Base-by-base conservation (phyloP, 768 basidiomycete genomes). In the Leccinum aurantiacum region DNA sequence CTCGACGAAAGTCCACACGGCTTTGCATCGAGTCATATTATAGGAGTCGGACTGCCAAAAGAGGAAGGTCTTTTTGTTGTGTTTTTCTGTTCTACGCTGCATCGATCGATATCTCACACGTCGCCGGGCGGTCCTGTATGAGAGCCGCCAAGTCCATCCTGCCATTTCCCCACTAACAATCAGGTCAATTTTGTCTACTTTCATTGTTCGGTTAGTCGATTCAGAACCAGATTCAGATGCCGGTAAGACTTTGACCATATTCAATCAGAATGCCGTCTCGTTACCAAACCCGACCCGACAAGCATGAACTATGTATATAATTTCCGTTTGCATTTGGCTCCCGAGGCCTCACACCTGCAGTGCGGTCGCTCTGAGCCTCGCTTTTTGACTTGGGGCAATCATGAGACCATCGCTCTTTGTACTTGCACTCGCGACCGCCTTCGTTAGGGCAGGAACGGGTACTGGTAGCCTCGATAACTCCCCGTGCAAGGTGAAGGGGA, bases 401-500 rank as follows among this genome's bases (percentile, higher is more conserved):
- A 69, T 69, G 67, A 57, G 57, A 35, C n/a, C 49, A 10, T 47
- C 44, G 0, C 37, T 68, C 19, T 11, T 69, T 15, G 19, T 46
- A 41, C 38, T 71, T 56, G 33, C 60, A 10, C 54, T 68, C n/a
- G 57, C 41, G n/a, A 57, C 41, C 15, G 46, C 58, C 48, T 54
- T 69, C 41, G 69, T 57, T 14, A 25, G 33, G 5, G 65, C 65
- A 41, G 41, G 41, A 9, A n/a, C 41, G 41, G 38, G 1, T 4
- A n/a, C 46, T 5, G 53, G 33, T 25, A 11, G 44, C 15, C 56
- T 60, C 48, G 59, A 60, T 38, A 61, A 63, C 15, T 60, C 27
- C 22, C 57, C 65, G 0, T 54, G 66, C 54, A 77, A 71, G 65
- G 69, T 84, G 67, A 87, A 86, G 73, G 84, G 86, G 61, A 75